Evolutionary conservation across 495 filamentous ascomycete genomes (phyloP), one percentile per base, ranked within the genome.

Genomic region (Aspergillus campestris): DNA sequence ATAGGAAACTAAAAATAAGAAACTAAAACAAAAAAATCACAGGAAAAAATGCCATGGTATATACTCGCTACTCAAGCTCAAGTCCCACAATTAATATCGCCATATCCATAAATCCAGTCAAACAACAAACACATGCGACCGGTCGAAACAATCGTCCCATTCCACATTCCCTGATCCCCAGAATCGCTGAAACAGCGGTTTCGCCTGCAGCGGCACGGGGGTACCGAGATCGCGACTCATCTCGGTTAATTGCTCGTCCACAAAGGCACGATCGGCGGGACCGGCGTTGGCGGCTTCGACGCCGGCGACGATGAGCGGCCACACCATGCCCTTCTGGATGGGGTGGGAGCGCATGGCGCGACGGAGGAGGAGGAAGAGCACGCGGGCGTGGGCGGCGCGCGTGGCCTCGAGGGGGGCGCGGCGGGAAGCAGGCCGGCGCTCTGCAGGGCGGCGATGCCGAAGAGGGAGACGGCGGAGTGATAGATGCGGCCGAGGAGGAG

Each of bases 101-200:
- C 4, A 24, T 24, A 4, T 24, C 4, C 18, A 24, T 24, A 24
- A 24, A 24, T n/a, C 18, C 18, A 24, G 18, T 24, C 18, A 24
- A 24, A 24, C 18, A 24, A 47, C 38, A 47, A 47, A 47, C 14
- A 32, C 37, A 38, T 59, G 60, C 30, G 59, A 50, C 31, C 39
- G 50, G 9, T 56, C 52, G 33, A 64, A 68, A 49, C 65, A 68
- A 31, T 37, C 49, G 48, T 68, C 65, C 63, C 65, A 68, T 14
- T 40, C 32, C 14, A 18, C 52, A 18, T 50, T 50, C 5, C 59
- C 59, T 1, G 49, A 51, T 6, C 29, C 45, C 65, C 65, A 68
- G 36, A 65, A 65, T 18, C 34, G 34, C 37, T 58, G 48, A 11
- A 68, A 44, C 14, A 63, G 44, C 7, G 18, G 28, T 31, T 47